Conservation (phyloP, 495 filamentous ascomycete genomes). For the Podospora pseudopauciseta region DNA sequence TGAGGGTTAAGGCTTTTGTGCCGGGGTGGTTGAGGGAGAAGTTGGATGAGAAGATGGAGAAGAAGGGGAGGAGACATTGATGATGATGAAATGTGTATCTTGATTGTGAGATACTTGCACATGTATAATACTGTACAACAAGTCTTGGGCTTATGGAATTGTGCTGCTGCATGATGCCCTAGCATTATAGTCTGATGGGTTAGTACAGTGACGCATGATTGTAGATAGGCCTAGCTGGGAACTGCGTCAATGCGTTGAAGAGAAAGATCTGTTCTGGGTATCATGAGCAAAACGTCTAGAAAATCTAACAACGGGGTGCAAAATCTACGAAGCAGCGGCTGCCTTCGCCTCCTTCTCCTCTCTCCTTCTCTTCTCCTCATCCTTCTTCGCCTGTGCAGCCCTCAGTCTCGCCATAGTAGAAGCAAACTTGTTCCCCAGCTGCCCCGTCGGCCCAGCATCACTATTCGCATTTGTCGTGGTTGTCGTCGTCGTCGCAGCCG, state of each 20-base stretch:
- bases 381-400: conserved; percentile 40
- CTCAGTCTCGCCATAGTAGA: conserved; percentile 40
- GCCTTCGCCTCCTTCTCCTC: conserved; percentile 7
- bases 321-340: neutral
- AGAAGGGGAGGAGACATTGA: neutral
- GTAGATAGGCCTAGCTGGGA: too few relatives aligned
- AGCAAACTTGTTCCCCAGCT: conserved; percentile 27
- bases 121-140: too few relatives aligned
- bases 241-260: neutral
- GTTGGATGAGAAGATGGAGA: conserved; percentile 12
- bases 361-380: conserved; percentile 26
- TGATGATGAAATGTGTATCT: too few relatives aligned
- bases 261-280: neutral
- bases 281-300: neutral
- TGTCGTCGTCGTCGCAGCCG: neutral
- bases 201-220: too few relatives aligned
- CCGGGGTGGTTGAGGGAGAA: conserved; percentile 66
- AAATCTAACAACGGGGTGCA: neutral
- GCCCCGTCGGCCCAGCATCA: conserved; percentile 7
- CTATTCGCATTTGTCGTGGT: neutral
- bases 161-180: too few relatives aligned
- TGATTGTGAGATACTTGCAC: too few relatives aligned
- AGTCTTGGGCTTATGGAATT: too few relatives aligned
- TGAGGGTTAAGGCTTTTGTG: conserved; percentile 81
- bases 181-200: too few relatives aligned